Evolutionary conservation across 371 early-diverging fungal species (phyloP), one percentile per base, ranked within the genome.

Genomic region (Mortierella sp.): DNA sequence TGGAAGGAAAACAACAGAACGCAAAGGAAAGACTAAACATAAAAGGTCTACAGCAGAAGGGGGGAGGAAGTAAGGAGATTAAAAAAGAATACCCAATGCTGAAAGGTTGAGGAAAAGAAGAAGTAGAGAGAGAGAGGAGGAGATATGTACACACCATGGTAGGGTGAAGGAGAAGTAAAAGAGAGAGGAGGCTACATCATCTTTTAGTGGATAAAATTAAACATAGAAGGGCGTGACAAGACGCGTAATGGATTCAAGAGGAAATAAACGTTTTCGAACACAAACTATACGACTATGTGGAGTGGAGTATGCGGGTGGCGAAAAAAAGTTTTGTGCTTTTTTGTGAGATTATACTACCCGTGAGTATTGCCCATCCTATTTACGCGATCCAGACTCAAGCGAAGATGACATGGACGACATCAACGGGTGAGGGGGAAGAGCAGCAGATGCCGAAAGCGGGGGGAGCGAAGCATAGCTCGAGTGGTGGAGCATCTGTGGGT

Each of bases 371-470:
- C 65, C 64, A 22, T 26, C 39, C 31, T 41, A 64, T 48, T 50
- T 66, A 79, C 79, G 64, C 63, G 68, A 58, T 4, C 34, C 66
- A 52, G 63, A 68, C 39, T 81, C 82, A 13, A 74, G 63, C 22
- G 77, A 73, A 3, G 81, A 67, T 13, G 82, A 70, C 73, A 77
- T 66, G 29, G 76, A 44, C 26, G 76, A 76, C 77, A 81, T 73
- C 52, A 81, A 37, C 14, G 77, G 81, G 58, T 81, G 82, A 48
- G 82, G 77, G 10, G 82, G 82, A 55, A 81, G 37, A 14, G 73
- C 77, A 13, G 82, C 64, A 16, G 80, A 69, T 4, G 66, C 40
- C 40, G 68, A 70, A 6, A 58, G 58, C 2, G 48, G 29, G n/a
- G 63, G 40, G 43, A 69, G 19, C 0, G 66, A 58, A 2, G 68